Conservation (phyloP, 495 filamentous ascomycete species). For the Neurospora sp. region DNA sequence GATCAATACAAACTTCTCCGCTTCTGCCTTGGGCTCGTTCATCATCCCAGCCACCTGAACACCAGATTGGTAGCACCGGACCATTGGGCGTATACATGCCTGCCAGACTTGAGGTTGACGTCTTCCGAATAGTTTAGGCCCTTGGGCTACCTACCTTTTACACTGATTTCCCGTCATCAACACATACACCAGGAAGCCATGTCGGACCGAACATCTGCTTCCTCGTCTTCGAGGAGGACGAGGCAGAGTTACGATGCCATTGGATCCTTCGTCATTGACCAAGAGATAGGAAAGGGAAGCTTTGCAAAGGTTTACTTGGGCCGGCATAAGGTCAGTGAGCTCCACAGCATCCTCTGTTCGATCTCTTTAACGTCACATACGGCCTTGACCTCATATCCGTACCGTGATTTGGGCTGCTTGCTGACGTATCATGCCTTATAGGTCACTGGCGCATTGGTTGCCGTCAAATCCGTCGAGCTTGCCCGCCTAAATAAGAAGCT, state of each 20-base stretch:
- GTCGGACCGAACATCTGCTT: constrained; percentile 27
- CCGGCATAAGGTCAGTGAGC: constrained; percentile 62
- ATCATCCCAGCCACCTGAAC: constrained; percentile 1
- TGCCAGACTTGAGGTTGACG: constrained; percentile 28
- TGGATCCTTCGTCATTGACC: constrained; percentile 65
- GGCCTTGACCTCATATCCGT: neutral
- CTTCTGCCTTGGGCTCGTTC: constrained; percentile 6
- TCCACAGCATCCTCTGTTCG: neutral
- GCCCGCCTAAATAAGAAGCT: constrained; percentile 87
- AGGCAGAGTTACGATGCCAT: constrained; percentile 51
- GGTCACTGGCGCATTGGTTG: constrained; percentile 61
- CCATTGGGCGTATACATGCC: constrained; percentile 36
- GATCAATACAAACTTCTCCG: neutral
- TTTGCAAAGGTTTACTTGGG: constrained; percentile 91
- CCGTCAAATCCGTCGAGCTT: constrained; percentile 92
- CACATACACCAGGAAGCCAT: constrained; percentile 39
- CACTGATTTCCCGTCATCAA: constrained; percentile 31
- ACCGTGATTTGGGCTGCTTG: constrained; percentile 1
- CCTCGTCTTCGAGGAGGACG: constrained; percentile 27
- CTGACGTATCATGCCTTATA: constrained; percentile 33
- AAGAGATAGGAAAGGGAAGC: constrained; percentile 89
- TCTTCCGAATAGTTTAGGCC: constrained; percentile 36
- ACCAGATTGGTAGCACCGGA: neutral
- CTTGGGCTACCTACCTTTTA: constrained; percentile 28
- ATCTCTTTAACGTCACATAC: neutral